A percentile compares a stretch with the other conserved stretches of the same genome.
These are phyloP conservation scores for Aaosphaeria arxii DNA, from an alignment of 2,329 filamentous ascomycete genomes.

Conservation along the genomic window DNA sequence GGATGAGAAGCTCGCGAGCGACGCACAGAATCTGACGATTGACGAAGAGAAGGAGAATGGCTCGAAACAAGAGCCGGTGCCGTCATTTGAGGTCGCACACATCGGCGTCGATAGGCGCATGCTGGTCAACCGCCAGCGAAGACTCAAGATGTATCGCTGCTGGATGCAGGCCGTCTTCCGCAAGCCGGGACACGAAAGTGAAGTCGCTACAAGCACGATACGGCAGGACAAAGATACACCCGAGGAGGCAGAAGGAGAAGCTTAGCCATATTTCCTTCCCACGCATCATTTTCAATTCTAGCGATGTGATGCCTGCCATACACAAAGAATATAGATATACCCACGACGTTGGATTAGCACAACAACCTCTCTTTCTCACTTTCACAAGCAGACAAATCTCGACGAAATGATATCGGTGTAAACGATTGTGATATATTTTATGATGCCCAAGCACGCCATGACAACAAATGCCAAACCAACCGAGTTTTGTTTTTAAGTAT, in stretches of 20 bases:
- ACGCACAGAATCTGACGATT: slow-evolving; percentile 1
- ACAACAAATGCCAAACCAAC: too few species aligned
- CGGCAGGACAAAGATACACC: slow-evolving; percentile 15
- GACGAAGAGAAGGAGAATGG: not conserved
- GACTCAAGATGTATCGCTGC: slow-evolving; percentile 97
- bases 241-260: not conserved
- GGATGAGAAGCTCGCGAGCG: not conserved
- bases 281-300: too few species aligned
- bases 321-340: too few species aligned
- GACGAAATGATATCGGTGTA: too few species aligned
- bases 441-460: too few species aligned
- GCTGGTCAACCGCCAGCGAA: slow-evolving; percentile 85
- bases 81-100: slow-evolving; percentile 65
- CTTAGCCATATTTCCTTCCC: not conserved
- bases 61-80: slow-evolving; percentile 9
- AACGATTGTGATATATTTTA: too few species aligned
- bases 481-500: too few species aligned
- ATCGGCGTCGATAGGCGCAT: slow-evolving; percentile 84
- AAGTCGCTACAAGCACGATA: slow-evolving; percentile 32
- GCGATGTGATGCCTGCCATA: too few species aligned
- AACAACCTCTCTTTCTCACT: too few species aligned
- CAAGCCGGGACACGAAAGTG: slow-evolving; percentile 49
- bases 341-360: too few species aligned
- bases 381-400: too few species aligned
- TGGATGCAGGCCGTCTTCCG: slow-evolving; percentile 86